Percentiles rank a stretch among this genome's conserved stretches.
Evolutionary conservation across 257 asterid genomes (phyloP).

Genomic region (Orobanche coerulescens): DNA sequence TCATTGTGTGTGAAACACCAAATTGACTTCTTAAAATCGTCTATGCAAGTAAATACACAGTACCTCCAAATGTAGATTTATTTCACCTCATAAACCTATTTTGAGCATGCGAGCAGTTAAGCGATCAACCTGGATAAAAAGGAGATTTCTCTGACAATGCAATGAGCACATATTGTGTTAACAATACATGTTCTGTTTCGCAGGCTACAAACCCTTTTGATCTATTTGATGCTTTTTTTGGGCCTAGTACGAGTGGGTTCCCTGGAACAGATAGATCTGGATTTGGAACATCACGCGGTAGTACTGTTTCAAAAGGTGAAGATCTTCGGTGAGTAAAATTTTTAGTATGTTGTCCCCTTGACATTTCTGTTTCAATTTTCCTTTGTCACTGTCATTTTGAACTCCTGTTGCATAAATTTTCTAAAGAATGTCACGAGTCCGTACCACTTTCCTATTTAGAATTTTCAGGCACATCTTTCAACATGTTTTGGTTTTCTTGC

Average conservation of each 20-base stretch:
- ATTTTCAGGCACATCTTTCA: conserved; percentile 11
- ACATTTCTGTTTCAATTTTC: conserved; percentile 17
- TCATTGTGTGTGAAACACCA: neutral
- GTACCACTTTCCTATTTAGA: conserved; percentile 4
- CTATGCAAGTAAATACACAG: neutral
- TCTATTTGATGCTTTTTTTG: conserved; percentile 95
- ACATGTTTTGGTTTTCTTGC: conserved; percentile 14
- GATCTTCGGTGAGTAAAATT: conserved; percentile 83
- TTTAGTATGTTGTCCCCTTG: conserved; percentile 9
- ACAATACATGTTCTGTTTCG: conserved; percentile 21
- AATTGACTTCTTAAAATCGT: neutral
- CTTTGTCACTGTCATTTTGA: neutral
- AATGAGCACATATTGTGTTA: conserved; percentile 17
- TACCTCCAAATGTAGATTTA: conserved; percentile 6
- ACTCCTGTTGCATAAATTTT: neutral
- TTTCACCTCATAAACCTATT: conserved; percentile 6
- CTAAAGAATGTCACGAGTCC: neutral
- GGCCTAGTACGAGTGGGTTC: conserved; percentile 83
- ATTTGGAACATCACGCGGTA: conserved; percentile 76
- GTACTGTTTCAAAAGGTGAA: conserved; percentile 84
- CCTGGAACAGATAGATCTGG: conserved; percentile 77
- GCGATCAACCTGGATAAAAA: conserved; percentile 9
- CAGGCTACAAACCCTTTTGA: conserved; percentile 91
- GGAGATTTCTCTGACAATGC: neutral
- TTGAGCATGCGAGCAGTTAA: neutral